These are phyloP conservation scores for Penicillium olsonii DNA, from an alignment of 2,329 filamentous ascomycete species.

Conservation along the genomic window DNA sequence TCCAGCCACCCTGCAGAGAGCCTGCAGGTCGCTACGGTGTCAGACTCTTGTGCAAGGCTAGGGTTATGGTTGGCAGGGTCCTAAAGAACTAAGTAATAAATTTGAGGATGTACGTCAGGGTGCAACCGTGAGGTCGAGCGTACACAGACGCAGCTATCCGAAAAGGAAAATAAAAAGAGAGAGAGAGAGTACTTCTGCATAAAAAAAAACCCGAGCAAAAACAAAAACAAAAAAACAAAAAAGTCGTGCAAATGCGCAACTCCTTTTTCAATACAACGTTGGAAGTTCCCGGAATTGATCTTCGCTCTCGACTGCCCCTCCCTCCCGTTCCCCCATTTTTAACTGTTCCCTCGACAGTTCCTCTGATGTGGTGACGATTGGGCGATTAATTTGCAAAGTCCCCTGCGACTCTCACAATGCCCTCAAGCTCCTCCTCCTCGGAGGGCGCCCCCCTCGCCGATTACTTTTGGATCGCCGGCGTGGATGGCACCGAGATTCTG, in stretches of 20 bases:
- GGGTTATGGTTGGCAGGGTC: background rate
- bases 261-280: constrained; percentile 15
- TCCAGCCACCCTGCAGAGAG: constrained; percentile 7
- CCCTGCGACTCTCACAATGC: constrained; percentile 21
- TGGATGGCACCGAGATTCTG: constrained; percentile 49
- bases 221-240: constrained; percentile 2
- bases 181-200: background rate
- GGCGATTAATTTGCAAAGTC: constrained; percentile 16
- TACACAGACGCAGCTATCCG: too few species aligned
- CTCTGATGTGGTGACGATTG: constrained; percentile 21
- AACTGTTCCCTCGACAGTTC: constrained; percentile 6
- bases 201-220: constrained; percentile 3
- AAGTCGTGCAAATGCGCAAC: background rate
- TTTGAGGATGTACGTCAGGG: too few species aligned
- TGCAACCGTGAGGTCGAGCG: too few species aligned
- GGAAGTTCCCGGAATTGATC: constrained; percentile 24
- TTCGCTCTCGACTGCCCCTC: constrained; percentile 24
- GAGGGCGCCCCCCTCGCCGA: constrained; percentile 61
- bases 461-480: constrained; percentile 64
- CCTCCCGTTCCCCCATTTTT: constrained; percentile 19
- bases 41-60: constrained; percentile 14
- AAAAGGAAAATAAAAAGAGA: background rate
- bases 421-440: constrained; percentile 33
- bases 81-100: background rate
- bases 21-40: constrained; percentile 19